A percentile compares a stretch with the other conserved stretches of the same genome.
Conservation (phyloP, 345 rosid species). For the Dovyalis caffra region DNA sequence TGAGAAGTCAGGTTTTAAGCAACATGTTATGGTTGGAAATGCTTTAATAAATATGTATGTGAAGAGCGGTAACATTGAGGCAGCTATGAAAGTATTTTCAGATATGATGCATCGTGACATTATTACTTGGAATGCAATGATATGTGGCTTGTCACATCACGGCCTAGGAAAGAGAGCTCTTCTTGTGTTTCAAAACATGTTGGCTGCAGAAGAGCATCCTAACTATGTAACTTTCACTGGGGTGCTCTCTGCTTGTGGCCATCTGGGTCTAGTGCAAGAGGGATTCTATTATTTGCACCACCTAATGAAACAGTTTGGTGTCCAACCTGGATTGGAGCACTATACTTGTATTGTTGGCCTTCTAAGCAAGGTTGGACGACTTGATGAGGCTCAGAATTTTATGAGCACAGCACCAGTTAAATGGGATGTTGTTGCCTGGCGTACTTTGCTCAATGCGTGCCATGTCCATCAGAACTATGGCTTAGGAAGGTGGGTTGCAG, state of each 20-base stretch:
- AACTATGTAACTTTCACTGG: conserved; percentile 75
- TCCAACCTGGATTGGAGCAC: conserved; percentile 71
- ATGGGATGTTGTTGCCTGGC: conserved; percentile 86
- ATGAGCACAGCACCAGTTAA: conserved; percentile 61
- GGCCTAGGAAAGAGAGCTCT: conserved; percentile 70
- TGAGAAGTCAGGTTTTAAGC: conserved; percentile 52
- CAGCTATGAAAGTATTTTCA: conserved; percentile 49
- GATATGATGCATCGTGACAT: conserved; percentile 37
- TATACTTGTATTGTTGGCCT: conserved; percentile 75
- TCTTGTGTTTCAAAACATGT: conserved; percentile 52
- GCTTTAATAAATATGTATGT: conserved; percentile 75
- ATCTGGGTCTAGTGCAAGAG: conserved; percentile 53
- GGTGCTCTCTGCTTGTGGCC: conserved; percentile 75
- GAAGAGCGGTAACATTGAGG: conserved; percentile 57
- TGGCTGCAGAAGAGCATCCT: conserved; percentile 49
- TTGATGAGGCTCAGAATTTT: conserved; percentile 56
- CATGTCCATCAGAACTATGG: conserved; percentile 54
- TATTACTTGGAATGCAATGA: conserved; percentile 70
- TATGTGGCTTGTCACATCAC: conserved; percentile 76
- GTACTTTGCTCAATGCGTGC: conserved; percentile 67
- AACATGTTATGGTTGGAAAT: conserved; percentile 58
- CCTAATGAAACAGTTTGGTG: conserved; percentile 50
- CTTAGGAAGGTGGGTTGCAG: conserved; percentile 59
- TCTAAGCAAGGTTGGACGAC: conserved; percentile 67
- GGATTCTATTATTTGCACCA: conserved; percentile 58